phyloP scores from a whole-genome alignment of 768 basidiomycete genomes.

The Suillus tomentosus region DNA sequence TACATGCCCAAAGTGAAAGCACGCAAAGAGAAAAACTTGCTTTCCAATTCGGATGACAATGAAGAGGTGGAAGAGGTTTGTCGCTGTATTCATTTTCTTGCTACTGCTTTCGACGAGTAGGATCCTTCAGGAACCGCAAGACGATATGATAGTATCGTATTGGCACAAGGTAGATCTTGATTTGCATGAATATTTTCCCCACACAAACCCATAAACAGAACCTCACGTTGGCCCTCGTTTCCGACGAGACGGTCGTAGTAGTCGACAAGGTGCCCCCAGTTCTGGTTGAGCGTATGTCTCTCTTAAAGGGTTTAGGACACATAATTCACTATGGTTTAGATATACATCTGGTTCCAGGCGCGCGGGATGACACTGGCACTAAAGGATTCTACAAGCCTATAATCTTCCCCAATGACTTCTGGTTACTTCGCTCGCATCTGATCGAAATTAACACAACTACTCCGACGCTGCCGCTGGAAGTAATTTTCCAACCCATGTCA shows the following conservation, averaged over 20 bases:
- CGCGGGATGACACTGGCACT: slow-evolving; percentile 64
- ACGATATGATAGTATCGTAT: slow-evolving; percentile 72
- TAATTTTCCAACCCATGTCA: slow-evolving; percentile 84
- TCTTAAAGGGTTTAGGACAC: slow-evolving; percentile 7
- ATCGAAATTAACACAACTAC: slow-evolving; percentile 86
- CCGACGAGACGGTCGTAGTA: slow-evolving; percentile 61
- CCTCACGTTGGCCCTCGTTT: slow-evolving; percentile 82
- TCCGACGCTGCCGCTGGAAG: slow-evolving; percentile 71
- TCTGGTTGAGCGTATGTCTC: slow-evolving; percentile 58
- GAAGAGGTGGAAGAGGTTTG: slow-evolving; percentile 55
- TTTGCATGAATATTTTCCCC: slow-evolving; percentile 7
- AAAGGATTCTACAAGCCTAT: slow-evolving; percentile 83
- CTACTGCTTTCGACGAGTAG: slow-evolving; percentile 12
- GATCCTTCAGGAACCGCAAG: slow-evolving; percentile 35
- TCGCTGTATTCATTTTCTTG: slow-evolving; percentile 12
- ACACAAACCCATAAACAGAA: slow-evolving; percentile 51
- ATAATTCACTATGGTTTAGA: slow-evolving; percentile 42
- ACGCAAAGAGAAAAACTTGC: slow-evolving; percentile 82
- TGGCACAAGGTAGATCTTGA: slow-evolving; percentile 68
- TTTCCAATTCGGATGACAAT: slow-evolving; percentile 45
- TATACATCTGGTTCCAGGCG: slow-evolving; percentile 57
- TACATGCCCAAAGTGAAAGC: slow-evolving; percentile 72
- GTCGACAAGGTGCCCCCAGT: slow-evolving; percentile 59
- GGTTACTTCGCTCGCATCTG: slow-evolving; percentile 83
- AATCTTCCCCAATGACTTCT: slow-evolving; percentile 93